phyloP scores from a whole-genome alignment of 1,284 basidiomycete species.

The Boletus semigastroideus region DNA sequence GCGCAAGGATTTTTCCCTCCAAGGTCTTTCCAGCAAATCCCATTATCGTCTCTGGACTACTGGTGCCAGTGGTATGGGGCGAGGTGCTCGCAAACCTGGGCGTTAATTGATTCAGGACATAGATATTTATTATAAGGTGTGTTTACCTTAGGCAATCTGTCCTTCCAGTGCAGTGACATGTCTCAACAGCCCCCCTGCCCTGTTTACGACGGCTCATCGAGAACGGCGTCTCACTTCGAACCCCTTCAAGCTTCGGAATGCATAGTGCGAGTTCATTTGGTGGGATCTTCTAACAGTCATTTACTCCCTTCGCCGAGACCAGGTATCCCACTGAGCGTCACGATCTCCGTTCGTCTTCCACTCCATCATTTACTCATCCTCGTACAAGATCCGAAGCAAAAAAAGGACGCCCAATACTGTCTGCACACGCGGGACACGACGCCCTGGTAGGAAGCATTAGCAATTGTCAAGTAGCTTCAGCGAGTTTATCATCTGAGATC shows the following conservation, averaged over 20 bases:
- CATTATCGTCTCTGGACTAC: neutral
- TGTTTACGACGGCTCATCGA: too few relatives aligned
- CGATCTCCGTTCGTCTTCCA: neutral
- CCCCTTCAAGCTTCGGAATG: neutral
- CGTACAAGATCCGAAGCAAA: conserved; percentile 33
- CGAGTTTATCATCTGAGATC: too few relatives aligned
- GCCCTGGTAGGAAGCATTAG: conserved; percentile 19
- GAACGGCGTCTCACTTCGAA: neutral
- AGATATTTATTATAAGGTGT: too few relatives aligned
- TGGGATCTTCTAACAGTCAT: neutral
- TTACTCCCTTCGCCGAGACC: neutral
- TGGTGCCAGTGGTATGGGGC: neutral
- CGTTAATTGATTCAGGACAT: too few relatives aligned
- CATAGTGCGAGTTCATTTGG: neutral
- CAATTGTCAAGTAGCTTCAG: conserved; percentile 21
- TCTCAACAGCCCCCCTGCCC: too few relatives aligned
- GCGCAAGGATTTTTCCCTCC: neutral
- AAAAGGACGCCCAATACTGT: conserved; percentile 28
- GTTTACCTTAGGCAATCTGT: neutral
- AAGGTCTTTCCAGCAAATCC: too few relatives aligned
- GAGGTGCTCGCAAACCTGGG: neutral
- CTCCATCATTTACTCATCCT: neutral
- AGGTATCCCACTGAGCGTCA: neutral
- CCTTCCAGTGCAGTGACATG: too few relatives aligned
- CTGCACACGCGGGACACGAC: conserved; percentile 20